These are phyloP conservation scores for Phoma sp. DNA, from an alignment of 2,329 filamentous ascomycete genomes.

Conservation along the genomic window DNA sequence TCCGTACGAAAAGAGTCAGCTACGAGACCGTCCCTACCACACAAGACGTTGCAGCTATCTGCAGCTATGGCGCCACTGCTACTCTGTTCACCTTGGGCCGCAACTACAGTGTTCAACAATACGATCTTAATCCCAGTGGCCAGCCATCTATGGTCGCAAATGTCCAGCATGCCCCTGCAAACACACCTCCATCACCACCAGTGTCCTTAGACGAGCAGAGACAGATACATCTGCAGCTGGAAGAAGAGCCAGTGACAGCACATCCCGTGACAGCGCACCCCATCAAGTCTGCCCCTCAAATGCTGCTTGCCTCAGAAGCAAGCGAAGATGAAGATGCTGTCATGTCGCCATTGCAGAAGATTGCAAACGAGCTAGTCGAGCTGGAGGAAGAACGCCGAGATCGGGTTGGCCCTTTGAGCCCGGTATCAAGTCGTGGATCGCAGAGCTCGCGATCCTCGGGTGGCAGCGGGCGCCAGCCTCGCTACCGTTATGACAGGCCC, in stretches of 20 bases:
- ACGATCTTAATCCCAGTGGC: conserved; percentile 78
- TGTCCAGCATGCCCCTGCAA: conserved; percentile 82
- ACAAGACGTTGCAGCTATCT: conserved; percentile 80
- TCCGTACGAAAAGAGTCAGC: conserved; percentile 95
- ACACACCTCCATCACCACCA: conserved; percentile 81
- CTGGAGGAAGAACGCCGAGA: conserved; percentile 68
- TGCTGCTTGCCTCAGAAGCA: conserved; percentile 64
- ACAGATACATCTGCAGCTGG: conserved; percentile 47
- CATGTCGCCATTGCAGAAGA: conserved; percentile 76
- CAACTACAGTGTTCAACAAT: conserved; percentile 91
- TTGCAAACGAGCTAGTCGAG: conserved; percentile 74
- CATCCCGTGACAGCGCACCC: conserved; percentile 42
- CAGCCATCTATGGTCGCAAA: conserved; percentile 81
- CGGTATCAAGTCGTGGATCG: conserved; percentile 72
- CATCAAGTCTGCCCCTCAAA: conserved; percentile 37
- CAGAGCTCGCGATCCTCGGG: conserved; percentile 61
- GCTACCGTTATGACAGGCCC: conserved; percentile 57
- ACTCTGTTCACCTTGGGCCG: conserved; percentile 88
- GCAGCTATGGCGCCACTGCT: conserved; percentile 89
- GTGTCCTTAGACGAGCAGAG: conserved; percentile 78
- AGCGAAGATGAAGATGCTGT: conserved; percentile 69
- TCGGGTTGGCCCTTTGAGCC: conserved; percentile 71
- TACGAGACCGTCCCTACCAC: conserved; percentile 87
- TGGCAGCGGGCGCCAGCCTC: conserved; percentile 52
- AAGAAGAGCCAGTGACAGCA: conserved; percentile 42